These are phyloP conservation scores for Prinsepia uniflora DNA, from an alignment of 306 rosid genomes.

Conservation along the genomic window DNA sequence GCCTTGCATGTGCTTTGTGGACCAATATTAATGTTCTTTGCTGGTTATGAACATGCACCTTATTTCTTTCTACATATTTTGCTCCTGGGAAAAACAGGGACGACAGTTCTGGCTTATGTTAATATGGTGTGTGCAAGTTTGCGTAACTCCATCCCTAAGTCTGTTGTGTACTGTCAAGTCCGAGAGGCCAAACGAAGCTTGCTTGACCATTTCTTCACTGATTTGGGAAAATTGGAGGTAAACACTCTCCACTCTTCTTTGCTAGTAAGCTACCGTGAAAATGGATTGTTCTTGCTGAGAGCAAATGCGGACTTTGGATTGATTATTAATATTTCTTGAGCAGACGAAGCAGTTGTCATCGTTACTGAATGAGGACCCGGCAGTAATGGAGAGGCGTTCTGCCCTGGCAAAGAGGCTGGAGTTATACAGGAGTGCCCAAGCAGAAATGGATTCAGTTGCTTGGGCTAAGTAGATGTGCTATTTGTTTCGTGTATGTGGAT, in stretches of 20 bases:
- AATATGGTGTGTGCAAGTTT: constrained; percentile 72
- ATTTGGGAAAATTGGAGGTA: constrained; percentile 81
- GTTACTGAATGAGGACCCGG: constrained; percentile 89
- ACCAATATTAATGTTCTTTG: neutral
- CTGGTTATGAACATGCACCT: neutral
- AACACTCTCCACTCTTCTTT: neutral
- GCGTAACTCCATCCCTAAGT: constrained; percentile 83
- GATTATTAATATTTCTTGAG: constrained; percentile 5
- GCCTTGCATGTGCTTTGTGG: neutral
- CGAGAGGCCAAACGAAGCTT: constrained; percentile 86
- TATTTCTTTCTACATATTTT: neutral
- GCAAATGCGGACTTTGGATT: neutral
- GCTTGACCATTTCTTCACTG: constrained; percentile 76
- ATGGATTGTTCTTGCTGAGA: neutral
- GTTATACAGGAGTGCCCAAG: constrained; percentile 82
- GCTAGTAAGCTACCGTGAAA: neutral
- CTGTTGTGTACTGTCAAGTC: constrained; percentile 84
- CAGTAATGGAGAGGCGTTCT: constrained; percentile 76
- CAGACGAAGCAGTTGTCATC: constrained; percentile 73
- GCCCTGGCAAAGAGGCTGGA: constrained; percentile 81
- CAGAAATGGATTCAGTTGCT: constrained; percentile 81
- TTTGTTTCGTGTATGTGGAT: constrained; percentile 14
- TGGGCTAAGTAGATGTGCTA: constrained; percentile 69
- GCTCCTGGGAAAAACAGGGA: constrained; percentile 40
- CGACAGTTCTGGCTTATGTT: constrained; percentile 74